Percentiles rank a stretch among this genome's conserved stretches.
These are phyloP conservation scores for Dipteronia dyeriana DNA, from an alignment of 345 rosid species.

Conservation along the genomic window DNA sequence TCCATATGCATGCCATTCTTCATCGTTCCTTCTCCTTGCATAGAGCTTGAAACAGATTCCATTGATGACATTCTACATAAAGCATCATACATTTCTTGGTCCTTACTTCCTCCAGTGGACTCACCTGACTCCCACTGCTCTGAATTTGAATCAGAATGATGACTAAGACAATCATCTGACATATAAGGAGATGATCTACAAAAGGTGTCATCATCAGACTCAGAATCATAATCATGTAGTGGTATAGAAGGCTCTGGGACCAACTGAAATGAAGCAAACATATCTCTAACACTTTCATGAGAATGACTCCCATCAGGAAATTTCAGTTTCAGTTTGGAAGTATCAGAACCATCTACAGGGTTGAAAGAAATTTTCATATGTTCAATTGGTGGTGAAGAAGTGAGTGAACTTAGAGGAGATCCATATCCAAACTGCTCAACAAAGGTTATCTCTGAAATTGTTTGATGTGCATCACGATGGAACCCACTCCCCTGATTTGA, in stretches of 20 bases:
- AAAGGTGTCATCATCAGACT: constrained; percentile 85
- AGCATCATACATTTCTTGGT: constrained; percentile 50
- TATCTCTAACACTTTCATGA: constrained; percentile 43
- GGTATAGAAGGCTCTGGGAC: constrained; percentile 62
- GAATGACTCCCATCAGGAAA: constrained; percentile 53
- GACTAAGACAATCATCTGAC: constrained; percentile 69
- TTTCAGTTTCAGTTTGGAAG: constrained; percentile 67
- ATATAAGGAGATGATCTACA: constrained; percentile 73
- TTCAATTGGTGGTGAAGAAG: constrained; percentile 88
- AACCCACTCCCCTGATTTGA: constrained; percentile 37
- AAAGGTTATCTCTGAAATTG: constrained; percentile 26
- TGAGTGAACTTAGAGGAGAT: constrained; percentile 43
- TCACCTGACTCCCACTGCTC: constrained; percentile 84
- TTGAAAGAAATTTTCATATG: constrained; percentile 91
- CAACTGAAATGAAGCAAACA: constrained; percentile 85
- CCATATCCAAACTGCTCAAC: constrained; percentile 40
- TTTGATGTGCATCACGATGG: constrained; percentile 27
- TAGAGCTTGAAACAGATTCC: constrained; percentile 45
- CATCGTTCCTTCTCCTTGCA: constrained; percentile 28
- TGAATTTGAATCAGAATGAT: constrained; percentile 65
- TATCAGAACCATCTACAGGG: constrained; percentile 58
- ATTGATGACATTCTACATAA: constrained; percentile 34
- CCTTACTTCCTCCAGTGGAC: constrained; percentile 46
- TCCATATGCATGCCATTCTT: constrained; percentile 19
- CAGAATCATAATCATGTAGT: constrained; percentile 40